Evolutionary conservation across 805 yeast species (phyloP), one percentile per base, ranked within the genome.

Genomic region (Myxozyma geophila): DNA sequence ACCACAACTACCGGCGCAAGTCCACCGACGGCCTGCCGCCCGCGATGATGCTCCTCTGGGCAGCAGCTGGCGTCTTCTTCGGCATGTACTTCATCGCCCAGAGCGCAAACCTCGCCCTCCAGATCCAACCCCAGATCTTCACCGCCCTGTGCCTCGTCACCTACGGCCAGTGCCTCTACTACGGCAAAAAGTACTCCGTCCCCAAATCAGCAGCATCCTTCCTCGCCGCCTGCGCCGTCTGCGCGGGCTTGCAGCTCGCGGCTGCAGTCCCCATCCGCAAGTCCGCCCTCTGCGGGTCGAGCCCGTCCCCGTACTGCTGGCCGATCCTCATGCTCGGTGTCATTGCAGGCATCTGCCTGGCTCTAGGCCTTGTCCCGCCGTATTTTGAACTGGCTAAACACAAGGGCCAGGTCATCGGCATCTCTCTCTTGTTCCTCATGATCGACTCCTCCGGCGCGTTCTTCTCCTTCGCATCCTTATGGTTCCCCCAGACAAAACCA

Each of bases 1-100:
- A 85, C 62, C 80, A 85, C 73, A 92, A 93, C 73, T 92, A 83
- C 77, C 80, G 81, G 62, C 82, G 83, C 8, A 91, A 93, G 71
- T 85, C 91, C 72, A 89, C 96, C 63, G 88, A 86, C 35, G 98
- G 98, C 0, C 77, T 92, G 9, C 97, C 96, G 0, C 92, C 92
- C 5, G n/a, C 83, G 41, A 92, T 93, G 97, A 82, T 90, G 85
- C 83, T 90, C 62, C 75, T 91, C 28, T 92, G 98, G 97, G 85
- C 89, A 2, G 68, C 76, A 79, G 81, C 85, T 59, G 97, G 96
- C 7, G 81, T 91, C 0, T 97, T 97, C 3, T 91, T 92, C 74
- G 86, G 88, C 13, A 87, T 90, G n/a, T 93, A 90, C 74, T 92
- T 92, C 71, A 78, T 89, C 55, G 84, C 87, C 0, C 85, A 84